Evolutionary conservation across 2,329 filamentous ascomycete genomes (phyloP), one percentile per base, ranked within the genome.

Genomic region (Cryphonectria radicalis): DNA sequence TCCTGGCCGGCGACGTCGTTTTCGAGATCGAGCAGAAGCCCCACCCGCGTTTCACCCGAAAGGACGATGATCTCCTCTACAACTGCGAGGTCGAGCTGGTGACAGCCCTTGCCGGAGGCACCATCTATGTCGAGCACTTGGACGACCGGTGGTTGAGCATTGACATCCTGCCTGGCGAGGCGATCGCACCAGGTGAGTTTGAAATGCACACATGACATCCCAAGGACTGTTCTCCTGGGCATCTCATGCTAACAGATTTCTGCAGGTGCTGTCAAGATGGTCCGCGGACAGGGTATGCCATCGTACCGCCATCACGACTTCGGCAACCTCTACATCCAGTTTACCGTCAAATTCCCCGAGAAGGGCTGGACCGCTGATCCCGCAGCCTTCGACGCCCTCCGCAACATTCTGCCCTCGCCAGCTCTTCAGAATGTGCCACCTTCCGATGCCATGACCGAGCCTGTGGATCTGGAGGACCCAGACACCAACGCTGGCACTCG

Each of bases 1-100:
- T 97, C 68, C 89, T 97, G 80, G 93, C 96, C 22, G 96, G 97
- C 75, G 97, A 99, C 80, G 96, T 99, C 71, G 92, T 98, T 74
- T 99, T 99, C 80, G 95, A 98, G 85, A 98, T 99, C 75, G 95
- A 98, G 84, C 94, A 98, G 87, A 99, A 99, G 89, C 95, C 95
- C n/a, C 96, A 99, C 82, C 75, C 92, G 40, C 92, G 96, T 74
- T 99, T 99, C 88, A 94, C 95, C 80, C 93, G 96, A 77, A 97
- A 96, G 82, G 95, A 97, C 42, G 96, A 99, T 80, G 95, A 99
- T 78, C 88, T 99, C 25, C 93, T 98, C 80, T 98, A 95, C 86
- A 92, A 96, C 74, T 94, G 93, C 76, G 94, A 98, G 75, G 97
- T 99, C 75, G 96, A 99, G 78, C 91, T 99, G 62, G 90, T 98